Evolutionary conservation across 164 flowering plant species (phyloP).

Genomic region (Santalum album): DNA sequence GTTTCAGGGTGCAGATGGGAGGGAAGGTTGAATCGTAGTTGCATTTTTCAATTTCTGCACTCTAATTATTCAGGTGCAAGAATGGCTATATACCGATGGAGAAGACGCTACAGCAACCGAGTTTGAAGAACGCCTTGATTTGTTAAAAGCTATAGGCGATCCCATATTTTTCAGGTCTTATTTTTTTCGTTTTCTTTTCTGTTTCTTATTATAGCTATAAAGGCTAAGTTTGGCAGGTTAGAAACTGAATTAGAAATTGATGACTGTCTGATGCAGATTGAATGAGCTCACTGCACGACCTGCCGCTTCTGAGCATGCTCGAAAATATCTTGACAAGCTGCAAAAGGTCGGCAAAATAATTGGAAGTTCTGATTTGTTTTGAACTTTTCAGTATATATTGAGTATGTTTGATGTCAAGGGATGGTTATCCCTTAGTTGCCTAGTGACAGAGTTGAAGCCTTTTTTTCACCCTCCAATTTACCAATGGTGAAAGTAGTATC

Average conservation of each 20-base stretch:
- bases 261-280: constrained; percentile 33
- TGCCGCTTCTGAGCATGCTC: constrained; percentile 54
- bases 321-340: constrained; percentile 48
- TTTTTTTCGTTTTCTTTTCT: background rate
- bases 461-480: too few relatives aligned
- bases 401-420: too few relatives aligned
- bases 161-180: constrained; percentile 85
- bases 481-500: too few relatives aligned
- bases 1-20: too few relatives aligned
- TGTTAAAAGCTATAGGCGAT: constrained; percentile 65
- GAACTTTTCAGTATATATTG: background rate
- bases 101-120: constrained; percentile 87
- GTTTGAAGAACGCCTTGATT: constrained; percentile 61
- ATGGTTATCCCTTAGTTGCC: too few relatives aligned
- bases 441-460: too few relatives aligned
- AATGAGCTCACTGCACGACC: constrained; percentile 81
- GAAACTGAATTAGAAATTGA: constrained; percentile 1
- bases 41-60: background rate
- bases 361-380: background rate
- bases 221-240: background rate
- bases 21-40: too few relatives aligned
- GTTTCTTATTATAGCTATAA: background rate
- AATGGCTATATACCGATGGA: constrained; percentile 95
- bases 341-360: constrained; percentile 77
- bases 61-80: constrained; percentile 58